Percentiles rank a stretch among this genome's conserved stretches.
These are phyloP conservation scores for Dactylis glomerata DNA, from an alignment of 176 grass and related monocot species.

Conservation along the genomic window DNA sequence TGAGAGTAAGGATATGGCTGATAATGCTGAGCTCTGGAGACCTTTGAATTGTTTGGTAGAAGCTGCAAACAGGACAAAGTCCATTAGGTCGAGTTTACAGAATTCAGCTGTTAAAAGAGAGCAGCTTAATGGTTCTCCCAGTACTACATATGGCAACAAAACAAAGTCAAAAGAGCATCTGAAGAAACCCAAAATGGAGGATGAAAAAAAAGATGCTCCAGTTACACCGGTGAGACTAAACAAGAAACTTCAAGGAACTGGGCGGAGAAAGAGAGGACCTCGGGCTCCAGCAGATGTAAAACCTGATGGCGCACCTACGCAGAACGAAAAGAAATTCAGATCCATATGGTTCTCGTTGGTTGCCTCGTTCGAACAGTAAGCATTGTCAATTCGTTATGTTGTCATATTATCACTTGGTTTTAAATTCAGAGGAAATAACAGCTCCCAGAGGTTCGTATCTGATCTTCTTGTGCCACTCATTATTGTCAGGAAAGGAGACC, in stretches of 20 bases:
- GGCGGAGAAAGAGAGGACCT: slow-evolving; percentile 38
- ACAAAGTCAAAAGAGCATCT: slow-evolving; percentile 42
- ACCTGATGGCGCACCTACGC: slow-evolving; percentile 28
- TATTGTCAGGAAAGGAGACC: slow-evolving; percentile 63
- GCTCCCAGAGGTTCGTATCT: slow-evolving; percentile 23
- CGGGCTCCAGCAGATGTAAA: slow-evolving; percentile 25
- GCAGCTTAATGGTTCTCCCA: slow-evolving; percentile 34
- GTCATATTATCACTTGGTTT: not conserved
- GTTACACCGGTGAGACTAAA: slow-evolving; percentile 14
- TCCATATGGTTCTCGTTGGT: slow-evolving; percentile 82
- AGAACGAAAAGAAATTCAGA: slow-evolving; percentile 49
- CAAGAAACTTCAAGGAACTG: slow-evolving; percentile 43
- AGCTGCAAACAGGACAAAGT: slow-evolving; percentile 75
- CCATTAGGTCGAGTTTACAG: slow-evolving; percentile 48
- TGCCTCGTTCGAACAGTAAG: slow-evolving; percentile 66
- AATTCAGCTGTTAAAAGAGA: slow-evolving; percentile 52
- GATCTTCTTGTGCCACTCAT: slow-evolving; percentile 27
- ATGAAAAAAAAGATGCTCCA: slow-evolving; percentile 55
- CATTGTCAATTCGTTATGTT: not conserved
- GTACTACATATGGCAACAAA: slow-evolving; percentile 42
- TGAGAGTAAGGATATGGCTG: slow-evolving; percentile 36
- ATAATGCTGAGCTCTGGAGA: slow-evolving; percentile 73
- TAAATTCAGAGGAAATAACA: slow-evolving; percentile 9
- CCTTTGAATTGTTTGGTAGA: slow-evolving; percentile 84
- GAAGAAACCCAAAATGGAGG: slow-evolving; percentile 46